Conservation (phyloP, 305 asterid species). For the Petunia hybrid region DNA sequence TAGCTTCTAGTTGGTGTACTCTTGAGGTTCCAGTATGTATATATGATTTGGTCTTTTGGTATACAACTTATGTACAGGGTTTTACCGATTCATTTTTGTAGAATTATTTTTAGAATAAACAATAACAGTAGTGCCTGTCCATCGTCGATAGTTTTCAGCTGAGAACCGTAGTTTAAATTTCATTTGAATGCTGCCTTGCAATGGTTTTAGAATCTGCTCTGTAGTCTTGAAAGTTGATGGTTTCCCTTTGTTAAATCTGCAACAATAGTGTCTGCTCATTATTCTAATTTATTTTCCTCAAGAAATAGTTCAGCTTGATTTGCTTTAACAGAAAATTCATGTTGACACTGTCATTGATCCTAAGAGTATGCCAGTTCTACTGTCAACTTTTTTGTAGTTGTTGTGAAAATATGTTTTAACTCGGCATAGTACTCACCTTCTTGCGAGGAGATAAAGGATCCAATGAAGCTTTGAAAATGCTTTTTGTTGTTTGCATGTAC, state of each 20-base stretch:
- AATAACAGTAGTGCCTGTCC: no score
- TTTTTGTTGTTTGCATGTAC: neutral
- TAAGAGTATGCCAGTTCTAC: neutral
- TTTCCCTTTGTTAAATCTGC: neutral
- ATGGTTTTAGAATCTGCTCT: neutral
- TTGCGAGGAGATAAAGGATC: neutral
- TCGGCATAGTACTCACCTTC: neutral
- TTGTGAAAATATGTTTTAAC: neutral
- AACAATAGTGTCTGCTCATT: no score
- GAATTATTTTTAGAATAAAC: no score
- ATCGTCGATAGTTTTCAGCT: no score
- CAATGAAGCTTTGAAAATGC: neutral
- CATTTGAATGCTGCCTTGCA: neutral
- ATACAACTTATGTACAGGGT: no score
- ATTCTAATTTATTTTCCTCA: neutral
- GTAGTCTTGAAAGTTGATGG: neutral
- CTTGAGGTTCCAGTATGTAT: no score
- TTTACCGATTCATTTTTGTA: no score
- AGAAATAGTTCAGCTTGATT: neutral
- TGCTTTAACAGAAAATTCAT: neutral
- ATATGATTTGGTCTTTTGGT: no score
- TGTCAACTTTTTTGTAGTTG: neutral
- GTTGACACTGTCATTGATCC: neutral
- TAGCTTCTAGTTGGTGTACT: no score
- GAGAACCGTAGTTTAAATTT: no score